phyloP scores from a whole-genome alignment of 371 early-diverging fungal genomes.

The Funneliformis caledonium region DNA sequence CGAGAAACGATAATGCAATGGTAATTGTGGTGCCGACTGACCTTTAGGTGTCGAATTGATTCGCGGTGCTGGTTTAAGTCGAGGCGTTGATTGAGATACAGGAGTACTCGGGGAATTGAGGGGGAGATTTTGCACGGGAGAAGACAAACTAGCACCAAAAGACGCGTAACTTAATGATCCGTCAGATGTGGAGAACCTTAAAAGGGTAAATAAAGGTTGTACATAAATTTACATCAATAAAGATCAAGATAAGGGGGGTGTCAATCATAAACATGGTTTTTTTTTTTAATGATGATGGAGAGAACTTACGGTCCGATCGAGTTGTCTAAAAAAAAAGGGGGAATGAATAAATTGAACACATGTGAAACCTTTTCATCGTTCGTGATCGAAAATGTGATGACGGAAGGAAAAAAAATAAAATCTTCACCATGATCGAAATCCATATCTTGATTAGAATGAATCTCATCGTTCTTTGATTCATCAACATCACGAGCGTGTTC shows the following conservation, averaged over 20 bases:
- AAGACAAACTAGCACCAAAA: not conserved
- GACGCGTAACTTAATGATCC: slow-evolving; percentile 2
- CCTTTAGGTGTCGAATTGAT: not conserved
- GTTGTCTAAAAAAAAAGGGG: not conserved
- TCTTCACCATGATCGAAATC: not conserved
- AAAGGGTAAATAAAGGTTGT: not conserved
- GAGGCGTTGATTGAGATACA: not conserved
- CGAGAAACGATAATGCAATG: not conserved
- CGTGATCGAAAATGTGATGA: not conserved
- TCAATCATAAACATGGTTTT: not conserved
- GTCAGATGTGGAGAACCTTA: not conserved
- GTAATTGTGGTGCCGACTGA: not conserved
- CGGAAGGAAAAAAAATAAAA: not conserved
- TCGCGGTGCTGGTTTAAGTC: not conserved
- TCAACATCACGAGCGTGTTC: not conserved
- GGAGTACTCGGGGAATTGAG: not conserved
- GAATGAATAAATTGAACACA: not conserved
- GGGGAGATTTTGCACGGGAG: not conserved
- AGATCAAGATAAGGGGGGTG: not conserved
- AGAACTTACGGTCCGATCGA: slow-evolving; percentile 8
- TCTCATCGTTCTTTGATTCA: not conserved
- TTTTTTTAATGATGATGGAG: not conserved
- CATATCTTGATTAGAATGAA: not conserved
- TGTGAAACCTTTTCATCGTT: not conserved
- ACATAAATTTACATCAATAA: not conserved